These are phyloP conservation scores for Lenzites betulinus DNA, from an alignment of 768 basidiomycete species.

Conservation along the genomic window DNA sequence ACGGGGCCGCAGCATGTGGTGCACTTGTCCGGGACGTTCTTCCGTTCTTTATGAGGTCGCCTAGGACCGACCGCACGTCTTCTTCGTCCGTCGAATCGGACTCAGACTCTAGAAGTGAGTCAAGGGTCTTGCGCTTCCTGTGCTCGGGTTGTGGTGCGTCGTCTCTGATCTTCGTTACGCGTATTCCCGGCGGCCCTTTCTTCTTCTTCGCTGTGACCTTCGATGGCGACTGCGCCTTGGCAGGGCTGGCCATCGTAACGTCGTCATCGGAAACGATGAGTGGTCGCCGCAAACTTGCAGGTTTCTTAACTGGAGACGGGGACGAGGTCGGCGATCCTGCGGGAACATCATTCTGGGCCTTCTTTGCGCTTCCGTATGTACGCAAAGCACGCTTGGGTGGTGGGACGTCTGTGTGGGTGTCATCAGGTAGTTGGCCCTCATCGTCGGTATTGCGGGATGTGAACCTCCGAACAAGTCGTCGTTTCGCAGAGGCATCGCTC, in stretches of 20 bases:
- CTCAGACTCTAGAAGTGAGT: neutral
- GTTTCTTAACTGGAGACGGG: conserved; percentile 9
- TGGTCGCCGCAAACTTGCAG: neutral
- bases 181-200: conserved; percentile 9
- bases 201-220: neutral
- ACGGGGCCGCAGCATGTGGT: neutral
- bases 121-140: conserved; percentile 3
- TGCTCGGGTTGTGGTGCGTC: neutral
- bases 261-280: neutral
- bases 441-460: conserved; percentile 17
- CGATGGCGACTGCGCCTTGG: conserved; percentile 6
- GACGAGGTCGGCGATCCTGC: conserved; percentile 2
- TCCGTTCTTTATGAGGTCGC: conserved; percentile 10
- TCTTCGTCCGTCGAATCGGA: conserved; percentile 15
- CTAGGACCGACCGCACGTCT: conserved; percentile 14
- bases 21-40: conserved; percentile 1
- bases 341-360: neutral
- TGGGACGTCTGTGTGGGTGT: neutral
- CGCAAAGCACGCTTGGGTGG: neutral
- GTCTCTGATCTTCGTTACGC: conserved; percentile 5
- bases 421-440: neutral
- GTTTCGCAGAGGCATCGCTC: neutral
- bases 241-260: neutral
- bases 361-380: conserved; percentile 14
- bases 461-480: conserved; percentile 16